Conservation (phyloP, 1,284 basidiomycete genomes). For the Xerocomus nothofagi region DNA sequence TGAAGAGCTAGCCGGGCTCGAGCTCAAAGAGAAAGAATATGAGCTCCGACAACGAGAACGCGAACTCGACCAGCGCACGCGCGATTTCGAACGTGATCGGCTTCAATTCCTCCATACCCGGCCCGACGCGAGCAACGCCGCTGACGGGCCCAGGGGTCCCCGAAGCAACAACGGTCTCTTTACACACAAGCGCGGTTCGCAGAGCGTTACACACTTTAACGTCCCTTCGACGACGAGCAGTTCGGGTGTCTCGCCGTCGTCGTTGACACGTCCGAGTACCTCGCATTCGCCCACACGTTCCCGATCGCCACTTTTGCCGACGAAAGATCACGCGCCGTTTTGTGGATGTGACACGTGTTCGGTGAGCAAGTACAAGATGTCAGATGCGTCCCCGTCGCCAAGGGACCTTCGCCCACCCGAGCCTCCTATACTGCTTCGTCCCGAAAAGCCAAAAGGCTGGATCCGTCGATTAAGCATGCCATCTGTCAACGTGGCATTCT, state of each 20-base stretch:
- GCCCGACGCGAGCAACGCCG: slow-evolving; percentile 18
- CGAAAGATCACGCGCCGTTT: slow-evolving; percentile 50
- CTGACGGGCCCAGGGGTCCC: slow-evolving; percentile 30
- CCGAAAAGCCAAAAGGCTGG: slow-evolving; percentile 68
- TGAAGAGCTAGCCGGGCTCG: slow-evolving; percentile 52
- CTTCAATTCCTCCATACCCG: slow-evolving; percentile 39
- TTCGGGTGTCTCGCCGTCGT: slow-evolving; percentile 8
- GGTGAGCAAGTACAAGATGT: slow-evolving; percentile 46
- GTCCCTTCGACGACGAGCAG: slow-evolving; percentile 36
- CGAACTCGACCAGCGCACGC: slow-evolving; percentile 52
- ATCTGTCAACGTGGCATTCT: slow-evolving; percentile 55
- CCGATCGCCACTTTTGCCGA: slow-evolving; percentile 26
- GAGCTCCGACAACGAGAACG: slow-evolving; percentile 58
- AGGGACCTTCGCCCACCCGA: slow-evolving; percentile 44
- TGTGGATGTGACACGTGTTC: slow-evolving; percentile 66
- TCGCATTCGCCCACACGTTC: slow-evolving; percentile 29
- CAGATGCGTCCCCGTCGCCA: slow-evolving; percentile 33
- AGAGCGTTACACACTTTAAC: slow-evolving; percentile 47
- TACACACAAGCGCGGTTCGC: slow-evolving; percentile 38
- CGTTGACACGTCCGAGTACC: slow-evolving; percentile 19
- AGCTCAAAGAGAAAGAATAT: slow-evolving; percentile 53
- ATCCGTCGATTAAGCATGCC: slow-evolving; percentile 77
- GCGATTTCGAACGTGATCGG: slow-evolving; percentile 56
- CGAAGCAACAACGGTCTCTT: slow-evolving; percentile 25
- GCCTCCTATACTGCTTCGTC: slow-evolving; percentile 43